Evolutionary conservation across 2,329 filamentous ascomycete species (phyloP), one percentile per base, ranked within the genome.

Genomic region (Sporothrix mexicana): DNA sequence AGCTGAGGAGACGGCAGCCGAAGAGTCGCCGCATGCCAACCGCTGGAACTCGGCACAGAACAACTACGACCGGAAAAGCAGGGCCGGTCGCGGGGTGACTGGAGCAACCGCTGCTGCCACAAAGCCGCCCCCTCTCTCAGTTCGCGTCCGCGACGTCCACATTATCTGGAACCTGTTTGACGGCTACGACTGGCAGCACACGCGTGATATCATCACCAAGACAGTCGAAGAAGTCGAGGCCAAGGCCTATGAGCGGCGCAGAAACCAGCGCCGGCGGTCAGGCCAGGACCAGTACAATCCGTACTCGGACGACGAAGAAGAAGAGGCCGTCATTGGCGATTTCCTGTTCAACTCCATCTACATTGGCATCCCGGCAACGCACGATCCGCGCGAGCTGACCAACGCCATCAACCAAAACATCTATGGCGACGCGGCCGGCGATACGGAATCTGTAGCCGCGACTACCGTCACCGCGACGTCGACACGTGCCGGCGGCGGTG

Each of bases 331-430:
- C 6, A 97, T 98, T 81, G 94, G 94, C 6, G 97, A 99, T 80
- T 97, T 97, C 77, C 85, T 99, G 17, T 99, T 99, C 86, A 98
- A 99, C 80, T 99, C 96, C 0, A 97, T 99, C 71, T 99, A 98
- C 83, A 98, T 99, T 77, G 94, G 93, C 15, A 93, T 99, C 20
- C 93, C 95, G 0, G 88, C 93, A 12, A 96, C 95, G 77, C 90
- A 92, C 73, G 95, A 98, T 77, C 94, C 94, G 5, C 89, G 89
- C 70, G 93, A 97, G 43, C 86, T 98, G 10, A 87, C 93, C 3
- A 88, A 90, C 62, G 93, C 92, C 53, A 97, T 99, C 81, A 97
- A 98, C 78, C 90, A 92, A 73, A 90, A 95, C 49, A 88, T 98
- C 66, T 93, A 97, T 76, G 75, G 75, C 43, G 95, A 98, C 78